Evolutionary conservation across 2,329 filamentous ascomycete species (phyloP), one percentile per base, ranked within the genome.

Genomic region (Helotiales sp.): DNA sequence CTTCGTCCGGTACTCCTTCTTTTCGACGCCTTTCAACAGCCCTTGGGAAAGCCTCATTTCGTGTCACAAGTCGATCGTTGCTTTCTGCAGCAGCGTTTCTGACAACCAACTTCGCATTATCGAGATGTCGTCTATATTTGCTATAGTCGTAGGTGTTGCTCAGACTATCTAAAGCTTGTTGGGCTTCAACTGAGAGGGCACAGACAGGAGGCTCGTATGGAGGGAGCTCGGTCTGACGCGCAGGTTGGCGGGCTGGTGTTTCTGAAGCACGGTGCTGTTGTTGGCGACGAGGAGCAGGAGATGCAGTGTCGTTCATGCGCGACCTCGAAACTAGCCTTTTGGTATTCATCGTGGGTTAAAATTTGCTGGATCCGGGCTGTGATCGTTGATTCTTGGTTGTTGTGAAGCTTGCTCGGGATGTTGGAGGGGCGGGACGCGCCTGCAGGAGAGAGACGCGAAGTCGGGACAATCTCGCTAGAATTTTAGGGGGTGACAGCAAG

Each of bases 141-240:
- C 75, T 72, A 8, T 84, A 75, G 20, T 80, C 77, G 10, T 80
- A 77, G 3, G 77, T 78, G 20, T 80, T 75, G 6, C 81, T 75
- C 3, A 90, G 76, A 0, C 76, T 69, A 1, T 80, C 76, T 4
- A 90, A 78, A 1, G 80, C 78, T 26, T 79, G 78, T 66, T 85
- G 82, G 1, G 82, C 82, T 10, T 78, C 74, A 0, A 71, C 69
- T 61, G 82, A 86, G 22, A 90, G 82, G 0, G 86, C 81, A 64
- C 83, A 83, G 10, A 78, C 77, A 1, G 85, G 85, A 17, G 82
- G 79, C 75, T 87, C 79, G 75, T 90, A 89, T 6, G 79, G 72
- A 11, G 85, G 82, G 43, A 86, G 73, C 11, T 73, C 66, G 1
- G 76, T 73, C 22, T 45, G 61, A 30, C 30, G 49, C 47, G 32